A percentile compares a stretch with the other conserved stretches of the same genome.
phyloP scores from a whole-genome alignment of 2,329 filamentous ascomycete species.

The Paecilomyces niveus region DNA sequence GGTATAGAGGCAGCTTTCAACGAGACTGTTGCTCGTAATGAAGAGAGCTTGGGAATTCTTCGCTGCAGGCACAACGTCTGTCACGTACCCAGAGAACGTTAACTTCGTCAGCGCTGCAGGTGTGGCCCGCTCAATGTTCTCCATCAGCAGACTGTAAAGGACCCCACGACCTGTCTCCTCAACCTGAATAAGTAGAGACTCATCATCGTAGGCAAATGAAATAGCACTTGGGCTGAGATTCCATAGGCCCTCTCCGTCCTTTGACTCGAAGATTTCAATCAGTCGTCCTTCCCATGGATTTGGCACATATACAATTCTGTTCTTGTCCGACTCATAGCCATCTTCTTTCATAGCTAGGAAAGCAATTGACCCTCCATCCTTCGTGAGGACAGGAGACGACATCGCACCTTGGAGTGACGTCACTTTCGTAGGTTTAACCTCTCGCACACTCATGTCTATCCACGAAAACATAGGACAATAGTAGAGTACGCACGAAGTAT shows the following conservation, averaged over 20 bases:
- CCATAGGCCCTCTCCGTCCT: conserved; percentile 35
- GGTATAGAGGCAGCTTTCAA: conserved; percentile 39
- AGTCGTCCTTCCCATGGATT: conserved; percentile 34
- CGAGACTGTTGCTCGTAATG: conserved; percentile 35
- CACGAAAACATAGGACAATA: conserved; percentile 38
- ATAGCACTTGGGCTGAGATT: conserved; percentile 33
- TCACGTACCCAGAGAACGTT: conserved; percentile 35
- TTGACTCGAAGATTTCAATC: conserved; percentile 31
- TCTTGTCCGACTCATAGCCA: conserved; percentile 43
- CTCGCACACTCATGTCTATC: conserved; percentile 25
- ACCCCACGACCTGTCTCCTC: conserved; percentile 37
- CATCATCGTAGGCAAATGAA: conserved; percentile 36
- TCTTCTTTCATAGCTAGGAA: conserved; percentile 38
- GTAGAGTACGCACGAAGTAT: conserved; percentile 41
- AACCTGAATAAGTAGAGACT: conserved; percentile 33
- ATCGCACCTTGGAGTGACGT: conserved; percentile 35
- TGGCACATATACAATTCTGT: conserved; percentile 36
- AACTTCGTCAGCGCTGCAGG: conserved; percentile 28
- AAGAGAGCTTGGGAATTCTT: conserved; percentile 31
- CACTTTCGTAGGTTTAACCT: conserved; percentile 25
- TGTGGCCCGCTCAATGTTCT: conserved; percentile 20
- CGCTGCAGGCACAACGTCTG: conserved; percentile 29
- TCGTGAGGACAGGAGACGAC: conserved; percentile 38
- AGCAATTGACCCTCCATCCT: conserved; percentile 36
- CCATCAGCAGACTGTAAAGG: conserved; percentile 34